Evolutionary conservation across 257 asterid genomes (phyloP).

Genomic region (Phtheirospermum japonicum): DNA sequence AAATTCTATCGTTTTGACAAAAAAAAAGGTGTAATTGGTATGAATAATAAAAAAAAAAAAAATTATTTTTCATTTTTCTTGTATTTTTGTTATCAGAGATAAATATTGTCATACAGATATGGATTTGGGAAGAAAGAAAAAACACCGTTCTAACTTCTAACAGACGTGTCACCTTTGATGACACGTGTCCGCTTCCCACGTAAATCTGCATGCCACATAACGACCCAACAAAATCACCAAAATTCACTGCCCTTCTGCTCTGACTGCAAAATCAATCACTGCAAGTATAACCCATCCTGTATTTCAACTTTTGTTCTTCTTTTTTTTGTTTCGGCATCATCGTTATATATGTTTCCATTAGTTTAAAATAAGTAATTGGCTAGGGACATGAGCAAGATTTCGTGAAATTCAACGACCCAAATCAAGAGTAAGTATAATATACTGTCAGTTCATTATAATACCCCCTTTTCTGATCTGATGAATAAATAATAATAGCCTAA

Average conservation of each 20-base stretch:
- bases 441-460: no score
- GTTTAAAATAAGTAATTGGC: no score
- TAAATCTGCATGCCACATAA: conserved; percentile 21
- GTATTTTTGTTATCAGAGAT: no score
- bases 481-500: no score
- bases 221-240: neutral
- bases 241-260: neutral
- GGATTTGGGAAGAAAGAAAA: neutral
- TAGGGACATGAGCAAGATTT: neutral
- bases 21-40: no score
- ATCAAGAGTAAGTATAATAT: conserved; percentile 22
- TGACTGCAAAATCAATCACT: neutral
- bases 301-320: neutral
- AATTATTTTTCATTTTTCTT: no score
- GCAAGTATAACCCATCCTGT: neutral
- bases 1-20: no score
- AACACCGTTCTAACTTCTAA: neutral
- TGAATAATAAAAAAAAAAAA: no score
- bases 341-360: no score
- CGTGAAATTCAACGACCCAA: conserved; percentile 21
- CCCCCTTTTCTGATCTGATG: no score
- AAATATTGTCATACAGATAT: no score
- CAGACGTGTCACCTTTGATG: conserved; percentile 29
- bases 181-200: conserved; percentile 30
- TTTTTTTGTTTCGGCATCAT: neutral